Evolutionary conservation across 176 grass and related monocot species (phyloP).

Genomic region (Carex littledalei): DNA sequence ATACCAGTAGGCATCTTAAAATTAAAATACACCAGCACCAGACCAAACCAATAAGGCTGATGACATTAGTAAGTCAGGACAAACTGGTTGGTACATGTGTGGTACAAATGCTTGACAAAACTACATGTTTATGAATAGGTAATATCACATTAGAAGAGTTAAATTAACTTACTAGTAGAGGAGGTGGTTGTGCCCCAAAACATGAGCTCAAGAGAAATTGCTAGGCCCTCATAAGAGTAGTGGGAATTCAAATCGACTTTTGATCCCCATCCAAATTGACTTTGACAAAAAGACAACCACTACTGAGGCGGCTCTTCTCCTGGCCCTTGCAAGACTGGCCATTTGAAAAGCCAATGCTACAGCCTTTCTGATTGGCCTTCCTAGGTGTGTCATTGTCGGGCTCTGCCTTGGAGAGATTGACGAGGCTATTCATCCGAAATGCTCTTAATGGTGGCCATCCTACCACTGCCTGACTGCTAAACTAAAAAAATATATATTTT

Average conservation of each 20-base stretch:
- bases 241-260: constrained; percentile 36
- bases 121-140: not conserved
- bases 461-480: constrained; percentile 31
- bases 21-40: too few species aligned
- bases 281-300: constrained; percentile 28
- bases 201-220: constrained; percentile 31
- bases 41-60: too few species aligned
- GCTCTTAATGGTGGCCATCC: constrained; percentile 43
- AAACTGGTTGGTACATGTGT: not conserved
- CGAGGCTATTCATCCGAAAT: constrained; percentile 43
- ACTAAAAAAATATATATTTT: not conserved
- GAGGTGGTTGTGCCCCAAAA: constrained; percentile 24
- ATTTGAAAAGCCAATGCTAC: not conserved
- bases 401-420: constrained; percentile 37
- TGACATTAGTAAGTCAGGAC: too few species aligned
- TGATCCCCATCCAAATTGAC: constrained; percentile 47
- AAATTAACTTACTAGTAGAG: not conserved
- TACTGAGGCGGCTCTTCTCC: not conserved
- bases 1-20: not conserved
- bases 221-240: constrained; percentile 31
- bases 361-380: not conserved
- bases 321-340: not conserved
- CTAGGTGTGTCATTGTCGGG: too few species aligned
- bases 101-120: not conserved
- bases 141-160: not conserved